Base-by-base conservation (phyloP, 2,329 filamentous ascomycete genomes). In the Chaetomiaceae sp. region DNA sequence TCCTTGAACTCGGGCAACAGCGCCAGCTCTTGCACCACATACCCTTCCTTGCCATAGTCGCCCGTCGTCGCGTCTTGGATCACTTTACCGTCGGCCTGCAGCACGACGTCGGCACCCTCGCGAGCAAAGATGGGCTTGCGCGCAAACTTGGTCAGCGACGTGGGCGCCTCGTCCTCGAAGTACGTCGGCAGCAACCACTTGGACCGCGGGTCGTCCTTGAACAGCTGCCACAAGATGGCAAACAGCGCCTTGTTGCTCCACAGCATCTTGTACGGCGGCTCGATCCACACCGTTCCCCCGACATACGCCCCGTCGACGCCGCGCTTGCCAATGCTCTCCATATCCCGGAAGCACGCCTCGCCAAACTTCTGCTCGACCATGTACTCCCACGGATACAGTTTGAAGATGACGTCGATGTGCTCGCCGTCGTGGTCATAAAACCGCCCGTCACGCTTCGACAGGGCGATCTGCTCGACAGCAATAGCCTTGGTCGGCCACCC, bases 221-320 rank as follows among this genome's bases (percentile, higher is more conserved):
- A 45, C 6, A 45, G 43, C 43, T 45, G 17, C 43, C 43, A 45
- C 20, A 45, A 9, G 12, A 45, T 20, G 9, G 43, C 43, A 14
- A 45, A 45, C 11, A 45, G 31, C 17, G 27, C 43, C 29, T 45
- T 45, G 19, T 45, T 45, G 19, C 43, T 45, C 43, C 43, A 45
- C 19, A 45, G 19, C 43, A 45, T 45, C 43, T 45, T 45, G 43
- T 45, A 45, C 43, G 43, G 43, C 43, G 43, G 27, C 27, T 45
- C 43, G 17, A 45, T 45, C 43, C 43, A 45, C 9, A 45, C 43
- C 17, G 43, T 45, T 9, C 43, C 43, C 4, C 27, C 31, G 19
- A 33, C 23, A 14, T 45, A 20, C 11, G 27, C 39, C 19, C 37
- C 37, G 11, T 2, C 37, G 9, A 9, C 37, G 37, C 14, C 22